phyloP scores from a whole-genome alignment of 805 yeast genomes.

The Starmerella asiatica region DNA sequence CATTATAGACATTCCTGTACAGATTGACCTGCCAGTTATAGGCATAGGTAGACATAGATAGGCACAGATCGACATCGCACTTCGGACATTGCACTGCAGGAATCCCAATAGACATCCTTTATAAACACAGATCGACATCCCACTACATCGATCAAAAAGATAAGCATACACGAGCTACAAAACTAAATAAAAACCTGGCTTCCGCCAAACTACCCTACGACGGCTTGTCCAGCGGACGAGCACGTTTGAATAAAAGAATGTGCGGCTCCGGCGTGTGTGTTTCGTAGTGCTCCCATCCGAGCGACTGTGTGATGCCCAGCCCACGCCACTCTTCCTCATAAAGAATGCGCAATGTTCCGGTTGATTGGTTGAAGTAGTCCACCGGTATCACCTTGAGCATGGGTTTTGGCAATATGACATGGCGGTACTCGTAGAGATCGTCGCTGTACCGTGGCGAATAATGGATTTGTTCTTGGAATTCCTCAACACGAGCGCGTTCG shows the following conservation, averaged over 20 bases:
- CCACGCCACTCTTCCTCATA: conserved; percentile 98
- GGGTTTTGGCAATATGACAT: conserved; percentile 91
- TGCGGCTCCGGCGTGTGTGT: conserved; percentile 99
- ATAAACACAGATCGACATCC: too few relatives aligned
- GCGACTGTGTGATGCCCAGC: conserved; percentile 87
- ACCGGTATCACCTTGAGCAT: conserved; percentile 89
- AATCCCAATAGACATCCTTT: too few relatives aligned
- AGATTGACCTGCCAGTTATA: too few relatives aligned
- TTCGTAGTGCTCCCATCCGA: conserved; percentile 97
- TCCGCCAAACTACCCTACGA: too few relatives aligned
- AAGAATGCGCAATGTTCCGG: conserved; percentile 82
- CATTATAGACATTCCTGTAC: too few relatives aligned
- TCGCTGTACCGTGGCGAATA: conserved; percentile 84
- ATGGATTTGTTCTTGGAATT: conserved; percentile 87
- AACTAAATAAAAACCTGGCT: too few relatives aligned
- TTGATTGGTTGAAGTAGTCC: conserved; percentile 84
- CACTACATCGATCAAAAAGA: too few relatives aligned
- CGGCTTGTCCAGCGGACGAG: conserved; percentile 13
- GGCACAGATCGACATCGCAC: too few relatives aligned
- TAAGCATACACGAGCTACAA: too few relatives aligned
- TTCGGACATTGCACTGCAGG: too few relatives aligned
- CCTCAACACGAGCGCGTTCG: conserved; percentile 75
- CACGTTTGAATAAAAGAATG: conserved; percentile 62
- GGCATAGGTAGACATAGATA: too few relatives aligned
- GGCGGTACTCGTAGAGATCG: conserved; percentile 85